Base-by-base conservation (phyloP, 2,329 filamentous ascomycete species). In the Aspergillus japonicus region DNA sequence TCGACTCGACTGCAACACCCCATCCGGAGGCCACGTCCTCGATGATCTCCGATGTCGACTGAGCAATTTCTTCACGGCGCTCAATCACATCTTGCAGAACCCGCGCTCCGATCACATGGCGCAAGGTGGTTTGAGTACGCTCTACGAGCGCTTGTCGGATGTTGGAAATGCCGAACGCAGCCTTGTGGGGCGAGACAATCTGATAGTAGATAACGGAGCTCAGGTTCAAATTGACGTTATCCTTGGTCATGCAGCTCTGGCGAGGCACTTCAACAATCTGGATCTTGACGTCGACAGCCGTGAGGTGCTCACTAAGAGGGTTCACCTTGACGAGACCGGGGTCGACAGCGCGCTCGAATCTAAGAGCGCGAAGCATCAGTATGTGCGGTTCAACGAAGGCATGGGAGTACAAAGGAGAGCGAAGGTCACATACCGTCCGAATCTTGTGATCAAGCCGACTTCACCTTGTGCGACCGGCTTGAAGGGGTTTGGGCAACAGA, bases 121-220 rank as follows among this genome's bases (percentile, higher is more conserved):
- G 92, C 55, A 99, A 86, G 0, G 95, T 99, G 47, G 95, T 99
- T 81, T 99, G 95, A 1, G 95, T 99, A 63, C 95, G 92, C 84
- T 99, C 95, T 65, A 99, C 84, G 52, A 99, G 89, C n/a, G 95
- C 95, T 79, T 96, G 92, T 68, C 90, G 90, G 62, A 99, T 90
- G 76, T 98, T 95, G 78, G 89, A 84, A 75, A 99, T 97, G 67
- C 95, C 95, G 74, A 98, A 99, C 61, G 95, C 94, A 60, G 94
- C 92, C 81, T 96, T 97, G 85, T 98, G 94, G 1, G 95, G 95
- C 29, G 90, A 90, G 57, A 89, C 90, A 72, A 99, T 94, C 83
- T 96, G 93, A 82, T 99, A 99, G 85, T 99, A 99, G 80, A 99
- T 97, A 74, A 99, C 95, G 5, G 91, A 96, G 51, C 93, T 98